Evolutionary conservation across 306 rosid species (phyloP).

Genomic region (Herpetospermum pedunculosum): DNA sequence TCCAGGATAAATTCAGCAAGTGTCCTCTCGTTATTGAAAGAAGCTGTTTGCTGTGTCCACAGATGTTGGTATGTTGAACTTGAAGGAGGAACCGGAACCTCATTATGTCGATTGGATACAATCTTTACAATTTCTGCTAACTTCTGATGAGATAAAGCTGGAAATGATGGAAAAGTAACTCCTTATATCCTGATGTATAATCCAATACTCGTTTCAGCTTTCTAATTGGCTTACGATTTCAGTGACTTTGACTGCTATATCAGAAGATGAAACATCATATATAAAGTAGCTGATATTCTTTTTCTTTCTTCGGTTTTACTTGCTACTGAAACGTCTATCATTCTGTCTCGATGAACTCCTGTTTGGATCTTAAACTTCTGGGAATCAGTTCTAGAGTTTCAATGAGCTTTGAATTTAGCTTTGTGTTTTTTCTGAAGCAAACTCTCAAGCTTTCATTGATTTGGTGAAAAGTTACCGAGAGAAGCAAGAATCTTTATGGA

Average conservation of each 20-base stretch:
- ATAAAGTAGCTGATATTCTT: not conserved
- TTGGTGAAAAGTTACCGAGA: not conserved
- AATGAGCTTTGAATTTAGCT: not conserved
- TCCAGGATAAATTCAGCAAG: not conserved
- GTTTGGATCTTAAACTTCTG: not conserved
- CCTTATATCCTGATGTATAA: not conserved
- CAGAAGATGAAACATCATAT: not conserved
- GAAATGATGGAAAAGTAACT: not conserved
- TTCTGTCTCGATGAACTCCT: not conserved
- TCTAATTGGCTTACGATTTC: not conserved
- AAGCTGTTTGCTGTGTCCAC: not conserved
- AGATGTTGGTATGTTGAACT: not conserved
- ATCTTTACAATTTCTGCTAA: not conserved
- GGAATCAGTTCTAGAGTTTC: not conserved
- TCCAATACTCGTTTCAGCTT: not conserved
- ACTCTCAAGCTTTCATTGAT: not conserved
- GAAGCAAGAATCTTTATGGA: too few species aligned
- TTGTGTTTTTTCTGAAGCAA: not conserved
- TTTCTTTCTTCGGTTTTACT: not conserved
- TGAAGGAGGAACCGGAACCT: not conserved
- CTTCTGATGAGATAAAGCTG: not conserved
- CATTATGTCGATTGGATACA: not conserved
- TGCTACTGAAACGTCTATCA: not conserved
- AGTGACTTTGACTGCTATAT: not conserved
- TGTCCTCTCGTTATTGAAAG: not conserved